A percentile compares a stretch with the other conserved stretches of the same genome.
These are phyloP conservation scores for Neoarthrinium moseri DNA, from an alignment of 2,329 filamentous ascomycete genomes.

Conservation along the genomic window DNA sequence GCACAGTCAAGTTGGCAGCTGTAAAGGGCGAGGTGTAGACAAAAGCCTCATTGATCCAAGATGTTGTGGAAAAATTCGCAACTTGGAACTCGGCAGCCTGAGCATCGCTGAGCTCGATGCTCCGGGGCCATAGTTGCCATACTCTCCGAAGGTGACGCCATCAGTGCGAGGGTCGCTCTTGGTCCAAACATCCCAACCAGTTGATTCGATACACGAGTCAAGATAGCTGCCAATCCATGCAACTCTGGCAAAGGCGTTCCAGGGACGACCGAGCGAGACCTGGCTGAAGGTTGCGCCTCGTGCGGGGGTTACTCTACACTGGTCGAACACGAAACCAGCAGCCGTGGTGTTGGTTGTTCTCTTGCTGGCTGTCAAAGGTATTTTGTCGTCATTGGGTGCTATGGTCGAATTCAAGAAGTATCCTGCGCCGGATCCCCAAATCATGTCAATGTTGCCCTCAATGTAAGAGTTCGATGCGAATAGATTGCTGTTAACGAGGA, in stretches of 20 bases:
- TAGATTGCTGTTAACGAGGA: conserved; percentile 40
- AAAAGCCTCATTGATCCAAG: conserved; percentile 18
- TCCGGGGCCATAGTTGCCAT: conserved; percentile 56
- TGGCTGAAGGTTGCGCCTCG: conserved; percentile 36
- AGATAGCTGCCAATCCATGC: conserved; percentile 49
- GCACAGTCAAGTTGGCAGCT: conserved; percentile 25
- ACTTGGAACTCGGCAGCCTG: conserved; percentile 37
- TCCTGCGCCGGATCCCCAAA: conserved; percentile 37
- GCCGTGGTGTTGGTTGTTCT: conserved; percentile 33
- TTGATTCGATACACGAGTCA: conserved; percentile 54
- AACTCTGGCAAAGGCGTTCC: conserved; percentile 44
- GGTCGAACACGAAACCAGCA: conserved; percentile 42
- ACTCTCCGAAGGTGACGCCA: conserved; percentile 58
- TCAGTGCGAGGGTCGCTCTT: conserved; percentile 42
- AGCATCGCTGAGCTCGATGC: conserved; percentile 35
- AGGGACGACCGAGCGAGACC: conserved; percentile 49
- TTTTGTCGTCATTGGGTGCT: conserved; percentile 26
- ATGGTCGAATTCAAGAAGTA: conserved; percentile 39
- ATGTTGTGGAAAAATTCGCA: conserved; percentile 26
- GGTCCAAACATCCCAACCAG: conserved; percentile 59
- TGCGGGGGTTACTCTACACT: conserved; percentile 38
- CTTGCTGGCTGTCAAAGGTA: conserved; percentile 34
- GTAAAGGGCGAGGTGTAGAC: conserved; percentile 35
- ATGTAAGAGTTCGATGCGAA: conserved; percentile 38
- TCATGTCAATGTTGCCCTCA: conserved; percentile 41